Evolutionary conservation across 257 asterid genomes (phyloP).

Genomic region (Petrea volubilis): DNA sequence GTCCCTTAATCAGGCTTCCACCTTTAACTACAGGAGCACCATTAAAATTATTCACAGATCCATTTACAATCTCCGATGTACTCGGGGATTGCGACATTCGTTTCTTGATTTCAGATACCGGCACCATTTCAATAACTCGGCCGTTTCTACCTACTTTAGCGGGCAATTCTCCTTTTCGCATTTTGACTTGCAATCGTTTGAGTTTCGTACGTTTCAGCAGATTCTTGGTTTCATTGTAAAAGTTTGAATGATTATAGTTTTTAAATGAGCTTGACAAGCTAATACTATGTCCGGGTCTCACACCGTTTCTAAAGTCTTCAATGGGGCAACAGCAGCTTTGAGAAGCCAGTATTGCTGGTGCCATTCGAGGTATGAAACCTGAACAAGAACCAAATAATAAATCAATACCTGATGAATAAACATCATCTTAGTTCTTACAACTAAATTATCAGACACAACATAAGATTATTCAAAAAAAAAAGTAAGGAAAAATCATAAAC

Average conservation of each 20-base stretch:
- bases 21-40: constrained; percentile 38
- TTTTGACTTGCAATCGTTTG: constrained; percentile 36
- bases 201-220: constrained; percentile 23
- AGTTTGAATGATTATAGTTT: constrained; percentile 13
- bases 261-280: constrained; percentile 38
- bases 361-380: constrained; percentile 46
- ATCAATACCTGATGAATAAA: neutral
- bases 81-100: constrained; percentile 18
- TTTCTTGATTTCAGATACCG: constrained; percentile 51
- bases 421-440: neutral
- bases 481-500: too few species aligned
- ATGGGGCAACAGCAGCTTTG: constrained; percentile 54
- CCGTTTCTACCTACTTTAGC: constrained; percentile 45
- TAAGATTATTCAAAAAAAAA: neutral
- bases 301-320: constrained; percentile 33
- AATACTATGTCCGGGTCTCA: constrained; percentile 33
- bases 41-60: constrained; percentile 36
- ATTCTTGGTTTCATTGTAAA: constrained; percentile 13
- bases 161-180: constrained; percentile 58
- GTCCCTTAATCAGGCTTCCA: constrained; percentile 45
- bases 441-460: neutral
- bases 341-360: constrained; percentile 65
- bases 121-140: constrained; percentile 59
- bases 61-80: constrained; percentile 34
- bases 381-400: constrained; percentile 17